These are phyloP conservation scores for Microbotryum scabiosae DNA, from an alignment of 1,284 basidiomycete genomes.

Conservation along the genomic window DNA sequence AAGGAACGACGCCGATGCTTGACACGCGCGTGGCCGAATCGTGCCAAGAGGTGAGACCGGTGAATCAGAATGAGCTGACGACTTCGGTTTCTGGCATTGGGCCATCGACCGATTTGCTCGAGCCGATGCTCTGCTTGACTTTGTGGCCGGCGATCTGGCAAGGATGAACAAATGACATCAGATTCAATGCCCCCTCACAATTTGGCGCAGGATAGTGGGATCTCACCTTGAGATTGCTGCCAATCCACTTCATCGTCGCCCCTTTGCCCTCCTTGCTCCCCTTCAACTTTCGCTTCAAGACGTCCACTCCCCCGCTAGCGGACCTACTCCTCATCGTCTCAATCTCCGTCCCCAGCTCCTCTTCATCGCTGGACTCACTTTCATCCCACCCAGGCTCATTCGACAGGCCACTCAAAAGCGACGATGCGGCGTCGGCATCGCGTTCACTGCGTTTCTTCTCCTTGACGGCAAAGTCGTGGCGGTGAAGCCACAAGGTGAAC, in stretches of 20 bases:
- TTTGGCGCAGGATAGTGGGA: too few species aligned
- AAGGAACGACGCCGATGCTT: too few species aligned
- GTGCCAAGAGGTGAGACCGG: too few species aligned
- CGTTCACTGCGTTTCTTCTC: background rate
- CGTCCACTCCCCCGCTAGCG: too few species aligned
- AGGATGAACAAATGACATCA: too few species aligned
- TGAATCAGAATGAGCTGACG: too few species aligned
- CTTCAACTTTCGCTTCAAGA: background rate
- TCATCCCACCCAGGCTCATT: background rate
- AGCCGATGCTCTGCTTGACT: too few species aligned
- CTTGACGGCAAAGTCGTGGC: background rate
- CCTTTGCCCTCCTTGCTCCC: constrained; percentile 8
- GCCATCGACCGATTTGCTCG: too few species aligned
- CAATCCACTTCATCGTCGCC: constrained; percentile 7
- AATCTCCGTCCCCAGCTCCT: background rate
- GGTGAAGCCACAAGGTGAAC: constrained; percentile 7
- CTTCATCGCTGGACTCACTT: constrained; percentile 1
- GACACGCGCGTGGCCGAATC: too few species aligned
- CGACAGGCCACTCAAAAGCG: background rate
- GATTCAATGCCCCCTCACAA: too few species aligned
- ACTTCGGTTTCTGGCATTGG: too few species aligned
- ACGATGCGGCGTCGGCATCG: background rate
- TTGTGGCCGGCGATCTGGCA: too few species aligned
- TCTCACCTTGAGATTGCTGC: constrained; percentile 1
- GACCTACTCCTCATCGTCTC: background rate